Evolutionary conservation across 2,329 filamentous ascomycete species (phyloP), one percentile per base, ranked within the genome.

Genomic region (Colletotrichum chrysophilum): DNA sequence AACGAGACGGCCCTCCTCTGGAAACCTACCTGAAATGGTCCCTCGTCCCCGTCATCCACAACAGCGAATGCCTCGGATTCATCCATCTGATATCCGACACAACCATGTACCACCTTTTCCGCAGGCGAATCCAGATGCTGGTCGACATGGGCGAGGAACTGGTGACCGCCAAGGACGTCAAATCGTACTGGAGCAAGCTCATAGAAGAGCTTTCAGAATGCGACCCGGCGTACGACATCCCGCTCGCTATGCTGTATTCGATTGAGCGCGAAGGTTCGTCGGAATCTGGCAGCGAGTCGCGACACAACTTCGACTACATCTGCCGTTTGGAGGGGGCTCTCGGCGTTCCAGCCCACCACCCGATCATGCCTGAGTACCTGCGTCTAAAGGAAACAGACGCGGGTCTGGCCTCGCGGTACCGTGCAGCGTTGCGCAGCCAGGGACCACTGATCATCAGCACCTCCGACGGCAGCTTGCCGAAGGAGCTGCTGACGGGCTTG

Each of bases 401-500:
- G 13, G 84, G 86, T 2, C 79, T 89, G 8, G 82, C 86, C 1
- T 78, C 83, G 10, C 82, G 84, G 9, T 85, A 89, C 76, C 82
- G 84, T 56, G 78, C 85, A 58, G 86, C 87, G 4, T 66, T 88
- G 7, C 77, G 81, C 18, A 81, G 82, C 8, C 82, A 82, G 7
- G 81, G 84, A 8, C 87, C 87, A 0, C 78, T 88, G 0, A 76
- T 88, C 3, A 79, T 89, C 5, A 85, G 86, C 66, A 85, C 81
- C 3, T 84, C 80, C 21, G 85, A 89, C 74, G 89, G 88, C 8
- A 92, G 90, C 43, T 83, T 95, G 9, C 91, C 93, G 4, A 79
- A 86, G 26, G 82, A 86, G 26, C 84, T 95, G 67, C 86, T 94
- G 58, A 85, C 91, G 26, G 92, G 90, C 2, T 84, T 95, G 14